Evolutionary conservation across 371 early-diverging fungal genomes (phyloP).

Genomic region (Rhizopus arrhizus): DNA sequence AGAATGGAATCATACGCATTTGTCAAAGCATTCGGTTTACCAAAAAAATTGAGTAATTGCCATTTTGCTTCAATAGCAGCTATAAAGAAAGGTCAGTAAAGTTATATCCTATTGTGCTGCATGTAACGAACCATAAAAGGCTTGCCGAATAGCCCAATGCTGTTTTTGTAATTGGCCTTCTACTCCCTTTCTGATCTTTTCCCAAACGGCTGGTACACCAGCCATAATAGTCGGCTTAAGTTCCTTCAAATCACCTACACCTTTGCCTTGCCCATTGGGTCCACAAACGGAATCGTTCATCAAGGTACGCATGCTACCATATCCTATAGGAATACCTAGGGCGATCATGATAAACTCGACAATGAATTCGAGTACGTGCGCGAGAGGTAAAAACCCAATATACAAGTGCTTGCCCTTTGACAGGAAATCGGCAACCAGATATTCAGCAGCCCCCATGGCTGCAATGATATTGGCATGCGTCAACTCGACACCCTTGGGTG

Average conservation of each 20-base stretch:
- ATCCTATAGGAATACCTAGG: conserved; percentile 69
- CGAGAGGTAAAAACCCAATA: conserved; percentile 89
- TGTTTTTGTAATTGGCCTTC: conserved; percentile 66
- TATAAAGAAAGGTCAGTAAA: conserved; percentile 20
- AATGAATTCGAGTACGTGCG: conserved; percentile 85
- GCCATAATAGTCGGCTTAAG: conserved; percentile 89
- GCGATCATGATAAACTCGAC: conserved; percentile 64
- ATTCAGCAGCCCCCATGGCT: conserved; percentile 54
- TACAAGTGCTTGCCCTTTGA: conserved; percentile 54
- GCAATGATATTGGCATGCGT: conserved; percentile 77
- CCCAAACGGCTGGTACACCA: conserved; percentile 91
- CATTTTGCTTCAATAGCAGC: conserved; percentile 74
- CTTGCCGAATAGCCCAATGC: conserved; percentile 55
- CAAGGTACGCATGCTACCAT: conserved; percentile 78
- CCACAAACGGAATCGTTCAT: conserved; percentile 78
- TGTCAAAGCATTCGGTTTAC: conserved; percentile 64
- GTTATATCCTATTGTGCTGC: neutral
- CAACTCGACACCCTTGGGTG: conserved; percentile 73
- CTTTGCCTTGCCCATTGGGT: conserved; percentile 66
- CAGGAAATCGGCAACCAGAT: conserved; percentile 45
- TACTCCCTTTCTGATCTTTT: conserved; percentile 82
- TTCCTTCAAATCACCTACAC: conserved; percentile 87
- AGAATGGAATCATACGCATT: conserved; percentile 73
- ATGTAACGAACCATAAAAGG: conserved; percentile 45
- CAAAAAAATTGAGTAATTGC: conserved; percentile 59